phyloP scores from a whole-genome alignment of 2,329 filamentous ascomycete species.

The Sarocladium kiliense region DNA sequence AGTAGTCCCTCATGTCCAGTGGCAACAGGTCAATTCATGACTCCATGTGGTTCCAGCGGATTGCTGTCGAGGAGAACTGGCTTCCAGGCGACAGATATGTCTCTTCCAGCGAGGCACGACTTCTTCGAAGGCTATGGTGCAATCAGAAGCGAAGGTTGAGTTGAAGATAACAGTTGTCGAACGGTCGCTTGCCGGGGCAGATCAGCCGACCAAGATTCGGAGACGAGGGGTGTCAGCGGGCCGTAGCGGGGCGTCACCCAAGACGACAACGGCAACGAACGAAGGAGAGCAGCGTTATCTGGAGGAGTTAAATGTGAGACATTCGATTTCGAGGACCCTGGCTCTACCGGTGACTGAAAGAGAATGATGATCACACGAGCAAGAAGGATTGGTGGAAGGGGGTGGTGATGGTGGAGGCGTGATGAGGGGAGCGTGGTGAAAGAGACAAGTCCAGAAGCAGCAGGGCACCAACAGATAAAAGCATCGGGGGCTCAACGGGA shows the following conservation, averaged over 20 bases:
- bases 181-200: background rate
- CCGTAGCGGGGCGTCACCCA: background rate
- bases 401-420: background rate
- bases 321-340: background rate
- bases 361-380: background rate
- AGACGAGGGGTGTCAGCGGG: slow-evolving; percentile 5
- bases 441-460: background rate
- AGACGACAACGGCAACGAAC: background rate
- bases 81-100: too few species aligned
- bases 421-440: background rate
- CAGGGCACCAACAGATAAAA: background rate
- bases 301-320: background rate
- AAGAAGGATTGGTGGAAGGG: background rate
- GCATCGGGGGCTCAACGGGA: background rate
- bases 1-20: background rate
- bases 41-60: background rate
- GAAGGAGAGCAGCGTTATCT: background rate
- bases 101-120: background rate
- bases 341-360: background rate
- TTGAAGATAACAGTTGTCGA: background rate
- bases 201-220: background rate
- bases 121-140: background rate
- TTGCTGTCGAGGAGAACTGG: background rate
- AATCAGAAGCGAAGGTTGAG: background rate
- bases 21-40: slow-evolving; percentile 1